Evolutionary conservation across 305 asterid species (phyloP).

Genomic region (Solanum hybrid): DNA sequence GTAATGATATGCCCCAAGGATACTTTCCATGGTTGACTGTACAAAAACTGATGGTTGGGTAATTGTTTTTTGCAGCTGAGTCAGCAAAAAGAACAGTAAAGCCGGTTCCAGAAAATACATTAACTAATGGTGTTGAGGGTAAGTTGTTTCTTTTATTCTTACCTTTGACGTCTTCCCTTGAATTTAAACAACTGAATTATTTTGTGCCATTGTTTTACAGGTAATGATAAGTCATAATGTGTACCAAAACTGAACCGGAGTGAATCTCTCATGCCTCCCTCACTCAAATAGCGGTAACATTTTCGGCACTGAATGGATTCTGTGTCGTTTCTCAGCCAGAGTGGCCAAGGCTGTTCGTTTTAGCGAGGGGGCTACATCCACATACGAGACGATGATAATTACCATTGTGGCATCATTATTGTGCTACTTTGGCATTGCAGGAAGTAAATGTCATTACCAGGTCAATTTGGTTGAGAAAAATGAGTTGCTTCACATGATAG

Average conservation of each 20-base stretch:
- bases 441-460: background rate
- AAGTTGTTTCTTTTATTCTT: background rate
- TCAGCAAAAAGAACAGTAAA: conserved; percentile 28
- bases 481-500: background rate
- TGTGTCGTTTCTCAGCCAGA: background rate
- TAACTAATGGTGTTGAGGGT: conserved; percentile 20
- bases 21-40: background rate
- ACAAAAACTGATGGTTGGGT: background rate
- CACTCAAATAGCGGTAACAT: background rate
- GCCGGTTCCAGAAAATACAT: conserved; percentile 29
- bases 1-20: background rate
- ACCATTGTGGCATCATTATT: background rate
- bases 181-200: background rate
- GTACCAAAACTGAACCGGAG: background rate
- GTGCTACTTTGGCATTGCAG: background rate
- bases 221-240: background rate
- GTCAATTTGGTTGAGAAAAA: background rate
- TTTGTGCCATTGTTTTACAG: background rate
- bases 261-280: background rate
- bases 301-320: background rate
- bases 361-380: no score
- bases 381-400: background rate
- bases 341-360: no score
- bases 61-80: conserved; percentile 32
- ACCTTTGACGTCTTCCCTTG: background rate